These are phyloP conservation scores for Mycena epipterygia DNA, from an alignment of 768 basidiomycete species.

Conservation along the genomic window DNA sequence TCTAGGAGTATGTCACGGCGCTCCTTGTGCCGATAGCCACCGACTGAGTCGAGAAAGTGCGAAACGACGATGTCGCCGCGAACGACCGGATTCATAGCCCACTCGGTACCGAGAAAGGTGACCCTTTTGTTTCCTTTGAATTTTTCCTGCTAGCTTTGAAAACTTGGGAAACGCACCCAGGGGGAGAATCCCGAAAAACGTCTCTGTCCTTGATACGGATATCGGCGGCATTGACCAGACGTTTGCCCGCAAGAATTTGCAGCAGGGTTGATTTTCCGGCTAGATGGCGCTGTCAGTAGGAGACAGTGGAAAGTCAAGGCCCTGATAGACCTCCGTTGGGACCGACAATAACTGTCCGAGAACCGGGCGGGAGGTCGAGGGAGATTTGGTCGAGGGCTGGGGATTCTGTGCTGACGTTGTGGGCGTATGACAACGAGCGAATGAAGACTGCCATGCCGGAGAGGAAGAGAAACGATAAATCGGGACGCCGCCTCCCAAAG, in stretches of 20 bases:
- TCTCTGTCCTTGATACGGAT: slow-evolving; percentile 85
- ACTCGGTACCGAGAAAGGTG: slow-evolving; percentile 77
- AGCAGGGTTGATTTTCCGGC: slow-evolving; percentile 97
- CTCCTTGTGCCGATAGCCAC: slow-evolving; percentile 94
- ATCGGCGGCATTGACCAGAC: slow-evolving; percentile 74
- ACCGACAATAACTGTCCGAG: slow-evolving; percentile 89
- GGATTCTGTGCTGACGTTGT: slow-evolving; percentile 51
- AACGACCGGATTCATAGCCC: slow-evolving; percentile 98
- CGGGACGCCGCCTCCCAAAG: no score
- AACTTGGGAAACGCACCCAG: no score
- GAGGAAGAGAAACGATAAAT: background rate
- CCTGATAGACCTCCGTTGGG: slow-evolving; percentile 87
- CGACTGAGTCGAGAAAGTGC: slow-evolving; percentile 97
- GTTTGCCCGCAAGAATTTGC: slow-evolving; percentile 94
- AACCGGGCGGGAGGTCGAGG: slow-evolving; percentile 78
- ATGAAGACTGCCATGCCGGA: slow-evolving; percentile 59
- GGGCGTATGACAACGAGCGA: slow-evolving; percentile 69
- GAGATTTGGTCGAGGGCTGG: slow-evolving; percentile 76
- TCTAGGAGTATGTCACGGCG: slow-evolving; percentile 88
- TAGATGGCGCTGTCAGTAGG: slow-evolving; percentile 44
- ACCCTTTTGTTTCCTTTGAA: no score
- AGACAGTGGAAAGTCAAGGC: slow-evolving; percentile 21
- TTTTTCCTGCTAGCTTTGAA: no score
- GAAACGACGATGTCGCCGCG: slow-evolving; percentile 92
- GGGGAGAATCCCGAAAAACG: slow-evolving; percentile 90